phyloP scores from a whole-genome alignment of 148 eudicot species.

The Rhododendron mucronatum region DNA sequence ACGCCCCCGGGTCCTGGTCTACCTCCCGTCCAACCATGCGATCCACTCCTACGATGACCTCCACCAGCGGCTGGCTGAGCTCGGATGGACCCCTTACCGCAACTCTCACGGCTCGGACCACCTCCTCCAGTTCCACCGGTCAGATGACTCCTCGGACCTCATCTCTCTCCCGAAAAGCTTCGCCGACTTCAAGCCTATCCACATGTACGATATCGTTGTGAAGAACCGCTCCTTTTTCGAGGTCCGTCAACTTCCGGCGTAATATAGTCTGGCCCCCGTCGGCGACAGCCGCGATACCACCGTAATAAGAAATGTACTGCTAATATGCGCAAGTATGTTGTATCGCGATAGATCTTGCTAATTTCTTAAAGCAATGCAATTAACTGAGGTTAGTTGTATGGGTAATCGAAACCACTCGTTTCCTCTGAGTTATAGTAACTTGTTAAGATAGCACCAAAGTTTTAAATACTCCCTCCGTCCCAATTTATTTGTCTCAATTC shows the following conservation, averaged over 20 bases:
- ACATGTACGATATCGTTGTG: constrained; percentile 39
- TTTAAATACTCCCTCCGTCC: too few species aligned
- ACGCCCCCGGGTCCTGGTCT: constrained; percentile 27
- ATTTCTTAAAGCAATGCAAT: too few species aligned
- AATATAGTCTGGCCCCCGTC: not conserved
- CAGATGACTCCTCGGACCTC: constrained; percentile 24
- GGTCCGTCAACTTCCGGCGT: constrained; percentile 15
- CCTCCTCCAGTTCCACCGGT: constrained; percentile 32
- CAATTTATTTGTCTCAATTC: too few species aligned
- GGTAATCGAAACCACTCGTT: too few species aligned
- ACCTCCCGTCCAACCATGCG: constrained; percentile 23
- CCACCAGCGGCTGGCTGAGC: constrained; percentile 13
- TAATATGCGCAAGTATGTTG: not conserved
- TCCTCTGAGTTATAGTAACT: too few species aligned
- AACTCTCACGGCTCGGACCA: constrained; percentile 17
- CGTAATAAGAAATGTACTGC: not conserved
- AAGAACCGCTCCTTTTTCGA: constrained; percentile 32
- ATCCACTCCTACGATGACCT: constrained; percentile 24
- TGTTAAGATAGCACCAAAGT: too few species aligned
- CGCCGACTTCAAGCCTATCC: constrained; percentile 23
- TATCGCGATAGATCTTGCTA: too few species aligned
- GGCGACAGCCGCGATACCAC: too few species aligned
- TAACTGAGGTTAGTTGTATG: too few species aligned
- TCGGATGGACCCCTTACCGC: constrained; percentile 32
- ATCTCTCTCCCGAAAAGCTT: constrained; percentile 31